Percentiles rank a stretch among this genome's conserved stretches.
These are phyloP conservation scores for Hericium coralloides DNA, from an alignment of 768 basidiomycete genomes.

Conservation along the genomic window DNA sequence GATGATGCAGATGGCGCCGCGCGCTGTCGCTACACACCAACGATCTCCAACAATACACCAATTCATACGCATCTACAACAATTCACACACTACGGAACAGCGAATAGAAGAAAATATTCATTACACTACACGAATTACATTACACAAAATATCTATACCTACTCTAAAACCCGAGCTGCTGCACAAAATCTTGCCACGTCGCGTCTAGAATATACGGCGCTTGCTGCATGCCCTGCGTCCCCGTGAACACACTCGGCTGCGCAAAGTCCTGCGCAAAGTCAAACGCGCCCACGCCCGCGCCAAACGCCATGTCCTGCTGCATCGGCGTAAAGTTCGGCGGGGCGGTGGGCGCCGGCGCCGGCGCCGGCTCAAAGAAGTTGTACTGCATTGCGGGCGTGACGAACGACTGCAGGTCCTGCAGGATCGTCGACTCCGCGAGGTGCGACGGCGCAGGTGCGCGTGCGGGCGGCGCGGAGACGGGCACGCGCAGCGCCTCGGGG, in stretches of 20 bases:
- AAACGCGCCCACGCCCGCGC: no score
- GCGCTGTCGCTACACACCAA: no score
- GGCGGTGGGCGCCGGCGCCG: neutral
- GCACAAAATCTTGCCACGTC: slow-evolving; percentile 59
- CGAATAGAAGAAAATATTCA: no score
- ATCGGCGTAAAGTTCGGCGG: no score
- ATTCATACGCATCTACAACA: no score
- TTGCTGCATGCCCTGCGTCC: neutral
- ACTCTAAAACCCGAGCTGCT: slow-evolving; percentile 51
- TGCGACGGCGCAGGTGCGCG: neutral
- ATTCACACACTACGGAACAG: no score
- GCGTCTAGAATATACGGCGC: slow-evolving; percentile 39
- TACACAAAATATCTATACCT: neutral
- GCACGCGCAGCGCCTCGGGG: neutral
- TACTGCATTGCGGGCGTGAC: neutral
- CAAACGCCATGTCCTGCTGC: no score
- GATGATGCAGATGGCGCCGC: no score
- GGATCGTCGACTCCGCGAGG: neutral
- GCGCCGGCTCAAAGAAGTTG: neutral
- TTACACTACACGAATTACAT: neutral
- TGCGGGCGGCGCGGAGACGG: neutral
- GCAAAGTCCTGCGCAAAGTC: no score
- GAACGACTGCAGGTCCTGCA: neutral
- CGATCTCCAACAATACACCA: no score
- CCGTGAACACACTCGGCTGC: no score